These are phyloP conservation scores for Kodamaea sp. DNA, from an alignment of 1,139 yeast genomes.

Conservation along the genomic window DNA sequence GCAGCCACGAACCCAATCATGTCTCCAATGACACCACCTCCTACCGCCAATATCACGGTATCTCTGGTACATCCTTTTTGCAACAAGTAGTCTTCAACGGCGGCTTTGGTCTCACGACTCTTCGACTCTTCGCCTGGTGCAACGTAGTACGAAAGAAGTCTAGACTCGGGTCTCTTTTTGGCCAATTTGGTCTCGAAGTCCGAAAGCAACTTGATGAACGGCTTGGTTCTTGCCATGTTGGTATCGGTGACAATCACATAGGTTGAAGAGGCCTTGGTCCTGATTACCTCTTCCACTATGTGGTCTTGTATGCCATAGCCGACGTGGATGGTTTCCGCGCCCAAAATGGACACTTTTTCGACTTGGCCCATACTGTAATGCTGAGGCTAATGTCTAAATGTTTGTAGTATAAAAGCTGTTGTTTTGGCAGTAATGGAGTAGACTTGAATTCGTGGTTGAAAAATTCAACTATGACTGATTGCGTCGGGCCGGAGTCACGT, in stretches of 20 bases:
- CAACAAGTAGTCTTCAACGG: slow-evolving; percentile 87
- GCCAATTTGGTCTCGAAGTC: slow-evolving; percentile 35
- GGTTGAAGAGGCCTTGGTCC: slow-evolving; percentile 75
- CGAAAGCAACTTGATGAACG: slow-evolving; percentile 43
- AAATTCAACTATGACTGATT: too few species aligned
- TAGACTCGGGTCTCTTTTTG: slow-evolving; percentile 44
- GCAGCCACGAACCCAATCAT: slow-evolving; percentile 99
- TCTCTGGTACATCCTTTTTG: slow-evolving; percentile 93
- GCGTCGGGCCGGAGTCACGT: too few species aligned
- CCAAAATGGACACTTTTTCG: slow-evolving; percentile 70
- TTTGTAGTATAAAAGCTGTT: too few species aligned
- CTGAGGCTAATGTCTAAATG: too few species aligned
- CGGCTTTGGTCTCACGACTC: slow-evolving; percentile 85
- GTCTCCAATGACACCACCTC: slow-evolving; percentile 99
- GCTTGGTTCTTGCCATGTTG: slow-evolving; percentile 71
- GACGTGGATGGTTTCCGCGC: slow-evolving; percentile 82
- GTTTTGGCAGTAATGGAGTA: too few species aligned
- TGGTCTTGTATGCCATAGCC: slow-evolving; percentile 83
- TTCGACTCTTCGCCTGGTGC: slow-evolving; percentile 95
- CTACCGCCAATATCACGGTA: slow-evolving; percentile 90
- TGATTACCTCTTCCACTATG: slow-evolving; percentile 68
- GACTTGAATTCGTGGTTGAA: too few species aligned
- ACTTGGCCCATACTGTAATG: slow-evolving; percentile 27
- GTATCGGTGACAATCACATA: slow-evolving; percentile 89
- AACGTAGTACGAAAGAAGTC: slow-evolving; percentile 73